A percentile compares a stretch with the other conserved stretches of the same genome.
phyloP scores from a whole-genome alignment of 805 yeast species.

The Diddensiella santjacobensis region DNA sequence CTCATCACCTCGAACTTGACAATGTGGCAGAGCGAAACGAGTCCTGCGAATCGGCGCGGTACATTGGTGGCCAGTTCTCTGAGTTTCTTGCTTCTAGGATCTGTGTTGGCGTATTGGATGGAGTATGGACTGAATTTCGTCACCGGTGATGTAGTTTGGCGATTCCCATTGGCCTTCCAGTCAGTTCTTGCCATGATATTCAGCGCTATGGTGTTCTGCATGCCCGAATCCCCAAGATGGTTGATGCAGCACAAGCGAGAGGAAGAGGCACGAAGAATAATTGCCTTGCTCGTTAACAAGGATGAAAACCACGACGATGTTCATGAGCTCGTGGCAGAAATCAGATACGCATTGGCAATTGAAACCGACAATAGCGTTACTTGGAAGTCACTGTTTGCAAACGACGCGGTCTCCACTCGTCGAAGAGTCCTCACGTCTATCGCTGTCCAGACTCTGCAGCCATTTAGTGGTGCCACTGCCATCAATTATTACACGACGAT shows the following conservation, averaged over 20 bases:
- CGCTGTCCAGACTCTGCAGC: conserved; percentile 10
- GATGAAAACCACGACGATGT: conserved; percentile 12
- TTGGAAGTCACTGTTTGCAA: conserved; percentile 30
- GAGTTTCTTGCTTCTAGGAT: not conserved
- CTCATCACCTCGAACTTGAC: conserved; percentile 69
- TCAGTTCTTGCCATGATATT: conserved; percentile 12
- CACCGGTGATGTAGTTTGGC: conserved; percentile 15
- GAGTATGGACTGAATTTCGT: conserved; percentile 20
- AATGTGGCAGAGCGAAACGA: conserved; percentile 67
- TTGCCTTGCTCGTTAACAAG: conserved; percentile 6
- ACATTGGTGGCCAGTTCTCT: not conserved
- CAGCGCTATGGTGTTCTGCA: conserved; percentile 9
- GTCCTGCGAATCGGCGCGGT: not conserved
- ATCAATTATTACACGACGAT: conserved; percentile 11
- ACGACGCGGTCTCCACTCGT: not conserved
- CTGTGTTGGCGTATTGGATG: conserved; percentile 37
- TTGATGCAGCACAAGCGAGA: conserved; percentile 5
- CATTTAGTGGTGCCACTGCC: conserved; percentile 10
- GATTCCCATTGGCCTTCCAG: conserved; percentile 21
- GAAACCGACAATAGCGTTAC: conserved; percentile 11
- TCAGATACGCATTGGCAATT: conserved; percentile 17
- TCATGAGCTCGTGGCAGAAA: conserved; percentile 17
- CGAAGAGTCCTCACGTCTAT: conserved; percentile 47
- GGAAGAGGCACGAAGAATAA: conserved; percentile 17
- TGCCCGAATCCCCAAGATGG: conserved; percentile 25